Evolutionary conservation across 202 grass and related monocot species (phyloP).

Genomic region (Elaeis oleifera): DNA sequence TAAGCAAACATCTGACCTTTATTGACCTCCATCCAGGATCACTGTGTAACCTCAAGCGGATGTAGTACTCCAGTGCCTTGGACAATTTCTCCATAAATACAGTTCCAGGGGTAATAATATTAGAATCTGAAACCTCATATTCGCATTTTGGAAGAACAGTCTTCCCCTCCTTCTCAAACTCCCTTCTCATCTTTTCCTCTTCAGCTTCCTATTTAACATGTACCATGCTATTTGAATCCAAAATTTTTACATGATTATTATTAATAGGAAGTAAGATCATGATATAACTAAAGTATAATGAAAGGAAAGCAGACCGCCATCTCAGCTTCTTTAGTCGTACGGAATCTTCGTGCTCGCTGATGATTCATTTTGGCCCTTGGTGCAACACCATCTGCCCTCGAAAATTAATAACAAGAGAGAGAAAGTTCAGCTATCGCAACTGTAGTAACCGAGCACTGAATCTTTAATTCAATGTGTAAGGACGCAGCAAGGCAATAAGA

Average conservation of each 20-base stretch:
- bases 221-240: no score
- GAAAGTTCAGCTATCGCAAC: no score
- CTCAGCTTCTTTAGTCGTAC: constrained; percentile 88
- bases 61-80: constrained; percentile 83
- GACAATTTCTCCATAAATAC: constrained; percentile 97
- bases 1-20: constrained; percentile 38
- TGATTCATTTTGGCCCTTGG: constrained; percentile 99
- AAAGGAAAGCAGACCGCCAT: constrained; percentile 55
- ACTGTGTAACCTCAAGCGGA: constrained; percentile 86
- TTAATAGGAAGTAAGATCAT: no score
- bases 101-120: constrained; percentile 94
- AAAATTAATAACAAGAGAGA: no score
- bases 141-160: constrained; percentile 78
- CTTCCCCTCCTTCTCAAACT: constrained; percentile 93
- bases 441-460: no score
- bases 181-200: constrained; percentile 77
- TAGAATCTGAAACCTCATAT: constrained; percentile 79
- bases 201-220: constrained; percentile 42
- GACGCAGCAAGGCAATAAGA: no score
- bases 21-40: constrained; percentile 96
- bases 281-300: no score
- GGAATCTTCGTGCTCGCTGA: constrained; percentile 85
- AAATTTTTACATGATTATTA: no score
- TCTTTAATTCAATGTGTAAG: no score
- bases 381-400: constrained; percentile 69